Percentiles rank a stretch among this genome's conserved stretches.
These are phyloP conservation scores for Trifolium repens DNA, from an alignment of 306 rosid species.

Conservation along the genomic window DNA sequence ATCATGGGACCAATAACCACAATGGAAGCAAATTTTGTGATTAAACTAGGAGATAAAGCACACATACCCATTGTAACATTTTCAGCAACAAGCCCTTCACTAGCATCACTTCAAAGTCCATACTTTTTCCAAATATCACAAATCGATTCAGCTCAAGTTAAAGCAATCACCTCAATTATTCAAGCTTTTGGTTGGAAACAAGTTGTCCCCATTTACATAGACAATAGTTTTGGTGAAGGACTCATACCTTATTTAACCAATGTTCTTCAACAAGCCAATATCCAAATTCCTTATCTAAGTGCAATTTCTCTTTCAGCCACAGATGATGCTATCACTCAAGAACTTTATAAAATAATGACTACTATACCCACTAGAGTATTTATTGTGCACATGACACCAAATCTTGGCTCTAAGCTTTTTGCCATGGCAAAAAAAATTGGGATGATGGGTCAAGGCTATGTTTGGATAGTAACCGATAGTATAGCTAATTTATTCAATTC, in stretches of 20 bases:
- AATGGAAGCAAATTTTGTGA: conserved; percentile 57
- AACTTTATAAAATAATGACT: conserved; percentile 56
- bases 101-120: conserved; percentile 44
- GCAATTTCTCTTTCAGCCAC: conserved; percentile 46
- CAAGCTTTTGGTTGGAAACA: conserved; percentile 56
- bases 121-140: conserved; percentile 58
- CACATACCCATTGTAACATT: conserved; percentile 59
- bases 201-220: conserved; percentile 42
- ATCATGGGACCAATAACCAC: conserved; percentile 61
- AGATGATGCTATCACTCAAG: conserved; percentile 41
- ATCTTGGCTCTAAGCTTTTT: conserved; percentile 51
- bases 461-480: conserved; percentile 60
- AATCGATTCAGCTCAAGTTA: conserved; percentile 53
- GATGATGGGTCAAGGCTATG: conserved; percentile 57
- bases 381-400: conserved; percentile 52
- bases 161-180: conserved; percentile 48
- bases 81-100: conserved; percentile 63
- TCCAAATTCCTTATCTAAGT: conserved; percentile 47
- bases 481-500: conserved; percentile 39
- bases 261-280: conserved; percentile 45
- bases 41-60: conserved; percentile 52
- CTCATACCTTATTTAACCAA: conserved; percentile 51
- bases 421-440: conserved; percentile 52
- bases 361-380: conserved; percentile 60
- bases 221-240: too few species aligned